These are phyloP conservation scores for Cryptococcus maquisensis DNA, from an alignment of 1,284 basidiomycete species.

Conservation along the genomic window DNA sequence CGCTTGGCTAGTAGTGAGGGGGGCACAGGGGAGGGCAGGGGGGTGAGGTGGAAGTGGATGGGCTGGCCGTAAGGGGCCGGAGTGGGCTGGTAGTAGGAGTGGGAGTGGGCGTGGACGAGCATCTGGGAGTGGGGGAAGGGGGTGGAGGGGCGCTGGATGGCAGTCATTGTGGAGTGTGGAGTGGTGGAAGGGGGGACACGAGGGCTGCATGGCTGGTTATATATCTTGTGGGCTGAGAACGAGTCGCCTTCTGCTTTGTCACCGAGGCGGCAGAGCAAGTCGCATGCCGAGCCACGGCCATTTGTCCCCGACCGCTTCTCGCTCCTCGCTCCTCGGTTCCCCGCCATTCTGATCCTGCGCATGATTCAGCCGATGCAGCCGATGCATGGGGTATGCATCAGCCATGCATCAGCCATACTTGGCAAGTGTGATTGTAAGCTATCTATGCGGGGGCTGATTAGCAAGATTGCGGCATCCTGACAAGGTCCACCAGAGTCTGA, in stretches of 20 bases:
- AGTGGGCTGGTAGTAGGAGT: conserved; percentile 13
- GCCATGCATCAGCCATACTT: too few species aligned
- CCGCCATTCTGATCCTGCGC: too few species aligned
- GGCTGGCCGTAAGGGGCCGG: conserved; percentile 14
- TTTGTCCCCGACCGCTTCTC: too few species aligned
- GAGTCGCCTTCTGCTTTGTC: neutral
- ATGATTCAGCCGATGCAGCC: too few species aligned
- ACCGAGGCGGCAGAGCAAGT: too few species aligned
- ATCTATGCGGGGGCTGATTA: too few species aligned
- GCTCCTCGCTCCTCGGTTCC: too few species aligned
- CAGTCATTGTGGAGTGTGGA: conserved; percentile 7
- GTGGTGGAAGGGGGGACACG: neutral
- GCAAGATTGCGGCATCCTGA: too few species aligned
- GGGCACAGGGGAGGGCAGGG: conserved; percentile 26
- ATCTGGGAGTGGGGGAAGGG: conserved; percentile 24
- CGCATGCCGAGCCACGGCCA: too few species aligned
- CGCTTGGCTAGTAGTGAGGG: conserved; percentile 31
- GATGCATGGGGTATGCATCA: too few species aligned
- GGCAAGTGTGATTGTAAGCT: too few species aligned
- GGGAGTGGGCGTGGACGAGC: conserved; percentile 7
- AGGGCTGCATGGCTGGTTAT: neutral
- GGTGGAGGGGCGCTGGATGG: conserved; percentile 20
- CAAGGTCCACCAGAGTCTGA: too few species aligned
- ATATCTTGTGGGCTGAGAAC: neutral
- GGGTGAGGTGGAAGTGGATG: conserved; percentile 32